Conservation (phyloP, 768 basidiomycete species). For the Trametes cingulata region DNA sequence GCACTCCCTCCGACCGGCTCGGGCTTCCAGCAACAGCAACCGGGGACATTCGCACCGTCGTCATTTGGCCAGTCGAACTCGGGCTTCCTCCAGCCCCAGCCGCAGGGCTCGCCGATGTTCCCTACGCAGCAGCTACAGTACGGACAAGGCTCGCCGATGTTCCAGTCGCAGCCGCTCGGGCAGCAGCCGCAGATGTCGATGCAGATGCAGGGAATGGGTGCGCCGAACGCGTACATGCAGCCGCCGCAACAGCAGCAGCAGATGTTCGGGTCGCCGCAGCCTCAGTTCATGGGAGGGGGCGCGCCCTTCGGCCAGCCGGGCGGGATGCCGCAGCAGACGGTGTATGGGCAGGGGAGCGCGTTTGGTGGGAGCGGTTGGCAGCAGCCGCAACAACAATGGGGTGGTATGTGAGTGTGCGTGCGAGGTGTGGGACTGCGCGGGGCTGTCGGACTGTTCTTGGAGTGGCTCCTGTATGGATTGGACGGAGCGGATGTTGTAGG, state of each 20-base stretch:
- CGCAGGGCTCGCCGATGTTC: constrained; percentile 18
- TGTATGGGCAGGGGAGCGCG: constrained; percentile 17
- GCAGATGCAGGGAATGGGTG: constrained; percentile 20
- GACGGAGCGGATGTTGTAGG: not conserved
- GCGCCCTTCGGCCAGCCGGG: constrained; percentile 25
- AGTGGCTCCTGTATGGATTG: not conserved
- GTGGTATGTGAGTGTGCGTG: constrained; percentile 1
- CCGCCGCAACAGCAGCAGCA: constrained; percentile 27
- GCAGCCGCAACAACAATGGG: constrained; percentile 17
- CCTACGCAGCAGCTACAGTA: constrained; percentile 24
- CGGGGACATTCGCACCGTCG: constrained; percentile 13
- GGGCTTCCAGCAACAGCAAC: constrained; percentile 4
- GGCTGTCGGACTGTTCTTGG: too few species aligned
- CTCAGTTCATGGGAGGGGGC: constrained; percentile 22
- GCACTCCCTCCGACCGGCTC: not conserved
- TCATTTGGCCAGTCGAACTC: constrained; percentile 19
- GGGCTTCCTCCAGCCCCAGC: constrained; percentile 13
- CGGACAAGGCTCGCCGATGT: constrained; percentile 29
- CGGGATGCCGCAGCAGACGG: constrained; percentile 24
- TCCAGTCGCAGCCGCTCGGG: constrained; percentile 29
- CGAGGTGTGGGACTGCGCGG: too few species aligned
- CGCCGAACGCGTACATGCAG: constrained; percentile 25
- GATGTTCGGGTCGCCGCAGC: not conserved
- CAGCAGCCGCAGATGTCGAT: constrained; percentile 34
- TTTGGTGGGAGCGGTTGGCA: constrained; percentile 18